phyloP scores from a whole-genome alignment of 805 yeast genomes.

The Ogataea dorogensis region DNA sequence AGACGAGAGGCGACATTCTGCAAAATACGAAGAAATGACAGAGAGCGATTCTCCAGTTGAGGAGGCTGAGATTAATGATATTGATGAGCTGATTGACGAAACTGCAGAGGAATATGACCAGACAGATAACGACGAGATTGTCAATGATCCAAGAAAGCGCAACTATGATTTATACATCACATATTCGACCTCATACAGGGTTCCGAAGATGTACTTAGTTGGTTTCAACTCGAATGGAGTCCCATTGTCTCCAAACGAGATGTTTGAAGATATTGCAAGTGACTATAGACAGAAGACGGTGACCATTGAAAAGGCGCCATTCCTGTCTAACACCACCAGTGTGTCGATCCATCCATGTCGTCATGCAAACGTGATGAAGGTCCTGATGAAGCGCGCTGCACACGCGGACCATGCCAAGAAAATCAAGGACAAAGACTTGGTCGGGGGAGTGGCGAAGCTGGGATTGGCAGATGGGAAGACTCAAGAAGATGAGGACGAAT shows the following conservation, averaged over 20 bases:
- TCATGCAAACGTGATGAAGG: conserved; percentile 92
- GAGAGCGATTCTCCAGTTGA: conserved; percentile 20
- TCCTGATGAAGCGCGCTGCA: conserved; percentile 73
- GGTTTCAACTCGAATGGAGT: conserved; percentile 83
- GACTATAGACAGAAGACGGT: conserved; percentile 96
- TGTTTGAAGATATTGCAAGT: conserved; percentile 91
- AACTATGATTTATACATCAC: conserved; percentile 87
- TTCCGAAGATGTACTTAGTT: conserved; percentile 88
- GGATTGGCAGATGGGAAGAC: conserved; percentile 42
- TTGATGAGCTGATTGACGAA: conserved; percentile 37
- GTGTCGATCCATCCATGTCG: conserved; percentile 96
- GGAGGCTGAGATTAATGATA: conserved; percentile 42
- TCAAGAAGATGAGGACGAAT: conserved; percentile 37
- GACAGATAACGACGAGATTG: conserved; percentile 38
- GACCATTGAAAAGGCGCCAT: conserved; percentile 91
- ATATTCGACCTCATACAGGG: conserved; percentile 92
- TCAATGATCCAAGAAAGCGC: conserved; percentile 47
- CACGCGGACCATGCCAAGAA: conserved; percentile 39
- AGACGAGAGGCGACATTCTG: conserved; percentile 30
- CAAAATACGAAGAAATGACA: conserved; percentile 24
- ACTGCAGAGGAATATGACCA: conserved; percentile 29
- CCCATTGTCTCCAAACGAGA: conserved; percentile 81
- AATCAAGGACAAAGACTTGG: conserved; percentile 31
- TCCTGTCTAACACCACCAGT: conserved; percentile 66
- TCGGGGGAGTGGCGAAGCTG: conserved; percentile 45